These are phyloP conservation scores for Podaxis sp. DNA, from an alignment of 768 basidiomycete genomes.

Conservation along the genomic window DNA sequence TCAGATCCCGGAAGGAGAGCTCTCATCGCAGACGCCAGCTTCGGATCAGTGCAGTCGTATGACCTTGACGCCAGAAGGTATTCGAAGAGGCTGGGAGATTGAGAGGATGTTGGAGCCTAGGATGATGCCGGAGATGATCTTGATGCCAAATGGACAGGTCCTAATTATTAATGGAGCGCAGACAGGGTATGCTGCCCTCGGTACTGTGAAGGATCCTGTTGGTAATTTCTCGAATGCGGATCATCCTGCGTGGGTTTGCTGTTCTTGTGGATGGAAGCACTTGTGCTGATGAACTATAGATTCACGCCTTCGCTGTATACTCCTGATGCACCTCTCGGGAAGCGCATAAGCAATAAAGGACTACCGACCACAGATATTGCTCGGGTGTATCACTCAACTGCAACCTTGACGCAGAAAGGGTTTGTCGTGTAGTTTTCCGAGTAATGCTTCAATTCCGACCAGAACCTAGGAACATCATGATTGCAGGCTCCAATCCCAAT, in stretches of 20 bases:
- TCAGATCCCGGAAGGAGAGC: constrained; percentile 23
- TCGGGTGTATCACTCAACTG: constrained; percentile 62
- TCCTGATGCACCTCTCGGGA: constrained; percentile 38
- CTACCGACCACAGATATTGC: constrained; percentile 42
- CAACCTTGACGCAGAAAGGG: constrained; percentile 54
- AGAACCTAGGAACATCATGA: constrained; percentile 24
- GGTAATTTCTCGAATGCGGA: constrained; percentile 28
- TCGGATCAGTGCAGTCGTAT: constrained; percentile 42
- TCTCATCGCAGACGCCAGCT: constrained; percentile 41
- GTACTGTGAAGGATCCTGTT: constrained; percentile 27
- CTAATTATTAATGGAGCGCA: constrained; percentile 42
- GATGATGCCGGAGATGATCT: constrained; percentile 36
- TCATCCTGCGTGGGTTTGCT: constrained; percentile 26
- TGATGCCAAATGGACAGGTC: constrained; percentile 43
- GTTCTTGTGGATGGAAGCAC: not conserved
- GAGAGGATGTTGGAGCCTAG: constrained; percentile 41
- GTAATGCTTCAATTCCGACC: not conserved
- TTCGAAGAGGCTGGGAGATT: constrained; percentile 42
- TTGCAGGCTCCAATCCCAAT: constrained; percentile 50
- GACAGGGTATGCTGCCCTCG: constrained; percentile 41
- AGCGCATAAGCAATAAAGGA: constrained; percentile 46
- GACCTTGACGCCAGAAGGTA: constrained; percentile 38
- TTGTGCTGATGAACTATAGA: constrained; percentile 8
- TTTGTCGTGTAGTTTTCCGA: constrained; percentile 22
- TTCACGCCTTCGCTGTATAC: constrained; percentile 49